Evolutionary conservation across 2,329 filamentous ascomycete species (phyloP).

Genomic region (Cytospora piceicola): DNA sequence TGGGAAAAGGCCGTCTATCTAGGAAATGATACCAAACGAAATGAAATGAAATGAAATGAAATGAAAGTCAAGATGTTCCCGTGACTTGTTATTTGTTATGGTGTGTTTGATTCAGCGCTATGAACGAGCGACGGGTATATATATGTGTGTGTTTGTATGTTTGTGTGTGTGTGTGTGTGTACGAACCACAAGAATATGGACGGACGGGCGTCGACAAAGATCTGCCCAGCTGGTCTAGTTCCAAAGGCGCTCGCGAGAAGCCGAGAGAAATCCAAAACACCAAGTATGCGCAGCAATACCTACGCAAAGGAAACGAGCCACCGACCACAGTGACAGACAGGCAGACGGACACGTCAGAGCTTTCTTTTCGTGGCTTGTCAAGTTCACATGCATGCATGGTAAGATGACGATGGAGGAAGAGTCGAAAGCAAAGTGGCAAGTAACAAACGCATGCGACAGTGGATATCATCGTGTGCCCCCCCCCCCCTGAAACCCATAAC

Average conservation of each 20-base stretch:
- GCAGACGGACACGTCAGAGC: background rate
- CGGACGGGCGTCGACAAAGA: background rate
- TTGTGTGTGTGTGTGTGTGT: background rate
- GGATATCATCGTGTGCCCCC: slow-evolving; percentile 15
- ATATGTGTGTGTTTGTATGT: no score
- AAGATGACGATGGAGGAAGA: slow-evolving; percentile 1
- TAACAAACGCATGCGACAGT: slow-evolving; percentile 22
- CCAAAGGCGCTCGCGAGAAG: slow-evolving; percentile 1
- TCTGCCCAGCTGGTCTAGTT: slow-evolving; percentile 14
- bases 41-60: background rate
- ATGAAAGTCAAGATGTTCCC: background rate
- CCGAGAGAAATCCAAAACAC: background rate
- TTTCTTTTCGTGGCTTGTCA: background rate
- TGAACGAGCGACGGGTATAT: slow-evolving; percentile 29
- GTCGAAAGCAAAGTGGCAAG: slow-evolving; percentile 18
- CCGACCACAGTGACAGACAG: background rate
- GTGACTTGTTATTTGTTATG: background rate
- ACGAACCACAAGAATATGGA: slow-evolving; percentile 7
- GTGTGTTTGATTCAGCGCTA: slow-evolving; percentile 5
- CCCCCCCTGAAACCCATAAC: slow-evolving; percentile 2
- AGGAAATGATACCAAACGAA: background rate
- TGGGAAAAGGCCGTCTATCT: background rate
- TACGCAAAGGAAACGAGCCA: background rate
- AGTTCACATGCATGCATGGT: background rate
- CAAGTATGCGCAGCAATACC: slow-evolving; percentile 6